phyloP scores from a whole-genome alignment of 805 yeast genomes.

The Wickerhamia fluorescens region DNA sequence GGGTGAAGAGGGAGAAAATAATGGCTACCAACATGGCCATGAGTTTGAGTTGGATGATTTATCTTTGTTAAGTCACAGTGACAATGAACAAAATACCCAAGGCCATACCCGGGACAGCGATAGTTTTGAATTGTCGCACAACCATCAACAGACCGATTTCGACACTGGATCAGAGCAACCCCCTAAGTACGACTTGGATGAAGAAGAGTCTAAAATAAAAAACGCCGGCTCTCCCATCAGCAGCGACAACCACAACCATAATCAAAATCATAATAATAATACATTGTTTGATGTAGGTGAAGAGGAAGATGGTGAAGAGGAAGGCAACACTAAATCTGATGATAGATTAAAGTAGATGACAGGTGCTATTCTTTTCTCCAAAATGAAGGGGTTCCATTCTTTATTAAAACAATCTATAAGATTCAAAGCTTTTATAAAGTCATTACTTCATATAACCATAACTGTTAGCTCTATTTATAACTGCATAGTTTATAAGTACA shows the following conservation, averaged over 20 bases:
- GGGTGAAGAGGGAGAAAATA: slow-evolving; percentile 43
- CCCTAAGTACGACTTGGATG: too few species aligned
- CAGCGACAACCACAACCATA: slow-evolving; percentile 11
- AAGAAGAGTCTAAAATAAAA: too few species aligned
- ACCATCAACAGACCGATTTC: too few species aligned
- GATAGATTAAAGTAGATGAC: not conserved
- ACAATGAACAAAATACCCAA: slow-evolving; percentile 20
- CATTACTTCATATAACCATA: too few species aligned
- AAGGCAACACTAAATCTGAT: too few species aligned
- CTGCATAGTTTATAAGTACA: too few species aligned
- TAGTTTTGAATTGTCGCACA: slow-evolving; percentile 37
- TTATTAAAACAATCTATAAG: too few species aligned
- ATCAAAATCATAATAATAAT: slow-evolving; percentile 6
- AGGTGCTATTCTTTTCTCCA: not conserved
- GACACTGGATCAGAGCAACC: too few species aligned
- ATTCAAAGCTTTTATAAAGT: too few species aligned
- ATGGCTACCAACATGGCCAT: slow-evolving; percentile 25
- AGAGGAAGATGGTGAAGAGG: slow-evolving; percentile 8
- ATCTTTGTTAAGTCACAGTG: slow-evolving; percentile 45
- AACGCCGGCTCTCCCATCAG: too few species aligned
- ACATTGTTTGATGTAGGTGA: slow-evolving; percentile 38
- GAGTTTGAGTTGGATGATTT: slow-evolving; percentile 57
- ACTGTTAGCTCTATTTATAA: too few species aligned
- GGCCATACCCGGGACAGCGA: slow-evolving; percentile 18
- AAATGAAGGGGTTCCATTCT: too few species aligned